A percentile compares a stretch with the other conserved stretches of the same genome.
Conservation (phyloP, 768 basidiomycete genomes). For the Suillus cothurnatus region DNA sequence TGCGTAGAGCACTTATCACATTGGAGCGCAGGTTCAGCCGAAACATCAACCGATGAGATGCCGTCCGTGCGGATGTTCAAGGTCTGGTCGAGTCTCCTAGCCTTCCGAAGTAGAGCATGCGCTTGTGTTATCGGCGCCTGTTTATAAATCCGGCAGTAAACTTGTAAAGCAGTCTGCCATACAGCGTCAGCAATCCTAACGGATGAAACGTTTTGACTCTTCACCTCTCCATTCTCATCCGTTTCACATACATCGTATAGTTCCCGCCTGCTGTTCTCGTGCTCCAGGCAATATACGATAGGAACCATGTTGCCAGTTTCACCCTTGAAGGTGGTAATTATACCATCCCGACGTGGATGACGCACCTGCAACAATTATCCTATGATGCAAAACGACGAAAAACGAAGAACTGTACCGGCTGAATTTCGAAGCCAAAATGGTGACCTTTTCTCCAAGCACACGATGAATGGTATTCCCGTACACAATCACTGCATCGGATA, state of each 20-base stretch:
- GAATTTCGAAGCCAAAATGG: slow-evolving; percentile 92
- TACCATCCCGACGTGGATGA: slow-evolving; percentile 68
- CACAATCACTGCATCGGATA: slow-evolving; percentile 82
- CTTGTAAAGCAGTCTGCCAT: slow-evolving; percentile 82
- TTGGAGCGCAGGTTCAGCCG: slow-evolving; percentile 32
- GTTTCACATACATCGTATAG: slow-evolving; percentile 86
- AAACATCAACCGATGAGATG: slow-evolving; percentile 10
- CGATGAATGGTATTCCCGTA: slow-evolving; percentile 78
- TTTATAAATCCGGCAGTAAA: slow-evolving; percentile 86
- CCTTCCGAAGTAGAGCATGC: slow-evolving; percentile 88
- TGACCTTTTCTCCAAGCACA: slow-evolving; percentile 89
- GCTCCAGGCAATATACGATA: slow-evolving; percentile 77
- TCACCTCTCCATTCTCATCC: slow-evolving; percentile 79
- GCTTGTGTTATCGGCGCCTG: slow-evolving; percentile 70
- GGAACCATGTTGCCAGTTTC: slow-evolving; percentile 80
- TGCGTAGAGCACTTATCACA: slow-evolving; percentile 68
- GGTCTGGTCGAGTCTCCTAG: slow-evolving; percentile 77
- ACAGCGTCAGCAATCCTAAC: neutral
- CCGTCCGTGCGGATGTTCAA: slow-evolving; percentile 52
- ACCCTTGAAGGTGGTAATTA: slow-evolving; percentile 73
- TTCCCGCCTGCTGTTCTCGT: slow-evolving; percentile 62
- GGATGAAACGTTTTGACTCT: slow-evolving; percentile 18
- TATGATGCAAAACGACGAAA: neutral
- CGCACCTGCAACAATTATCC: slow-evolving; percentile 57
- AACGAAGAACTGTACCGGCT: slow-evolving; percentile 53